Base-by-base conservation (phyloP, 139 green algal species). In the Gonium pectorale region DNA sequence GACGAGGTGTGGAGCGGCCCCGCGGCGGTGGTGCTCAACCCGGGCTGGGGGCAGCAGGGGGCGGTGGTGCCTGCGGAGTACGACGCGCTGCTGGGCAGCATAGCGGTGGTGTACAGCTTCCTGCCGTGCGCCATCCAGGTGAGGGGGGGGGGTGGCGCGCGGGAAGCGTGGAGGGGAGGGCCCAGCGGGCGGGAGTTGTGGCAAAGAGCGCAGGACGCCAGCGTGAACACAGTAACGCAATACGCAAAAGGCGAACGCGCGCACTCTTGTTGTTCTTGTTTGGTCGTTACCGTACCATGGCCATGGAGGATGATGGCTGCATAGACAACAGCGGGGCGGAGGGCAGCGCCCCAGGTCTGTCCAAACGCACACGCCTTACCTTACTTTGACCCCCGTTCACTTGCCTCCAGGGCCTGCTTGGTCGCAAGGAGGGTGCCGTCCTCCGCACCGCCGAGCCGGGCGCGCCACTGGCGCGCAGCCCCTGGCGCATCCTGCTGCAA, bases 101-200 rank as follows among this genome's bases (percentile, higher is more conserved):
- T 93, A 37, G 62, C 87, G 0, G 83, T 88, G 44, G 85, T 86
- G 3, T 94, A 92, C 89, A 90, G 88, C 86, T 93, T 94, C 75
- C 69, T 88, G 51, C 90, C 89, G 0, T 71, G 92, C 27, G 72
- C 77, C 56, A 89, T 92, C 49, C 83, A 91, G 91, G 91, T 91
- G 64, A 27, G 80, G 15, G 5, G 15, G 8, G 37, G 13, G 33
- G 62, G 5, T 6, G 62, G 62, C n/a, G n/a, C n/a, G n/a, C n/a
- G n/a, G 56, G 6, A n/a, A 27, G 24, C 17, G 56, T 31, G 56
- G 19, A n/a, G 56, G 17, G 56, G 17, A n/a, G 6, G 24, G 56
- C n/a, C n/a, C n/a, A n/a, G n/a, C n/a, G n/a, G n/a, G n/a, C n/a
- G n/a, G n/a, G n/a, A n/a, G n/a, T n/a, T n/a, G n/a, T n/a, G n/a